Conservation (phyloP, 768 basidiomycete genomes). For the Baorangia bicolor region DNA sequence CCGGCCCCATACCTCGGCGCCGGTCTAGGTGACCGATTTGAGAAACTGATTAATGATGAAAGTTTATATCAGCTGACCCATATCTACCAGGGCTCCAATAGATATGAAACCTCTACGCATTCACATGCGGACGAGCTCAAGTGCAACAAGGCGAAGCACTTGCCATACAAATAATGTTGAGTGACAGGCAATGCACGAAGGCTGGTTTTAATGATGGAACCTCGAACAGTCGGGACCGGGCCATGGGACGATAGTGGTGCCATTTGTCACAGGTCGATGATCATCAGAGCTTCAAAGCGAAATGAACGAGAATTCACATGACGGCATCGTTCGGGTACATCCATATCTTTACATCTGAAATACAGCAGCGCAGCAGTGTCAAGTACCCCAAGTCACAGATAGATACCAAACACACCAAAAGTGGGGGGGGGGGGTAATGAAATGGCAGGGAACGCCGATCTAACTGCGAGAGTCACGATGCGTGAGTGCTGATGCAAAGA, state of each 20-base stretch:
- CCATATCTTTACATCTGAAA: background rate
- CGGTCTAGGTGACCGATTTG: constrained; percentile 2
- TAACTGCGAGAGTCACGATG: background rate
- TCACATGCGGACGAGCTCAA: background rate
- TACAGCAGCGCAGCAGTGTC: background rate
- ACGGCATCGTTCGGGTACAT: background rate
- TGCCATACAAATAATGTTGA: background rate
- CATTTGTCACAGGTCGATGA: background rate
- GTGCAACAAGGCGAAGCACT: background rate
- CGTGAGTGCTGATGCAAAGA: background rate
- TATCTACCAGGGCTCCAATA: background rate
- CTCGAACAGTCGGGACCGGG: constrained; percentile 9
- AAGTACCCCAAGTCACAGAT: background rate
- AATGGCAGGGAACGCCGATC: background rate
- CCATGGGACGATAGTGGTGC: background rate
- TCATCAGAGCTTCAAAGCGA: constrained; percentile 3
- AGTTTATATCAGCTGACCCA: background rate
- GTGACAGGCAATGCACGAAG: background rate
- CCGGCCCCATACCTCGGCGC: constrained; percentile 2
- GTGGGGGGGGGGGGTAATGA: background rate
- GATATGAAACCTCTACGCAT: background rate
- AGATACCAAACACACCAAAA: background rate
- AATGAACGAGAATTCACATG: constrained; percentile 6
- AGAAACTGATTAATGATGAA: background rate
- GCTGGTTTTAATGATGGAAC: background rate